Evolutionary conservation across 768 basidiomycete species (phyloP), one percentile per base, ranked within the genome.

Genomic region (Peribolospora baueri): DNA sequence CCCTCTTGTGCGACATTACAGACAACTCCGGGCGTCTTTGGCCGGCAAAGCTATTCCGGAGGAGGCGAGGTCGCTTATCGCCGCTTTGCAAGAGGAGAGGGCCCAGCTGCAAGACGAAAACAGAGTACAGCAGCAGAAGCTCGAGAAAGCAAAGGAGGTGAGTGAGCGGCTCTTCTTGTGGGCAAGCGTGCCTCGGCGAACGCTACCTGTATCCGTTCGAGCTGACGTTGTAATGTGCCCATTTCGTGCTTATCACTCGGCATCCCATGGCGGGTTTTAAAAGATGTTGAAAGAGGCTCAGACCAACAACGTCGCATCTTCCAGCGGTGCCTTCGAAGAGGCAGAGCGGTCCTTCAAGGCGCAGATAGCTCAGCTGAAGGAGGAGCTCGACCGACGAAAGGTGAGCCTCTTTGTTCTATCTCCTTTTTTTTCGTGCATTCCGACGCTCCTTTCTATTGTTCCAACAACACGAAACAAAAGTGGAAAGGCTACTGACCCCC

Each of bases 21-120:
- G 85, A 55, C 83, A 87, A 59, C 69, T 88, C 51, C 78, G 82
- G 46, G 79, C 80, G 6, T 76, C 80, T 7, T 63, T 86, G 50
- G 78, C 81, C 11, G 81, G 84, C 25, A 81, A 78, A 61, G 81
- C 81, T 61, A 61, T 87, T 1, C 82, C 86, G 0, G 82, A 84
- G 61, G 86, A 86, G 56, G 74, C 84, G 65, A 86, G 83, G 63
- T 68, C 77, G 10, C 77, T 77, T 50, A 64, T 91, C 25, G 71
- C 87, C 13, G 72, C 74, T 9, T 67, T 88, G 58, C 83, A 88
- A 62, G 81, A 83, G 64, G 82, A 85, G 56, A 83, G 80, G 61
- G 66, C 80, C 42, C 72, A 70, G 51, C 66, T 83, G 55, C 81
- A 81, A 60, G 81, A 82, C 14, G 43, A 55, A 46, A 42, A 75